These are phyloP conservation scores for Papiliotrema flavescens DNA, from an alignment of 1,284 basidiomycete genomes.

Conservation along the genomic window DNA sequence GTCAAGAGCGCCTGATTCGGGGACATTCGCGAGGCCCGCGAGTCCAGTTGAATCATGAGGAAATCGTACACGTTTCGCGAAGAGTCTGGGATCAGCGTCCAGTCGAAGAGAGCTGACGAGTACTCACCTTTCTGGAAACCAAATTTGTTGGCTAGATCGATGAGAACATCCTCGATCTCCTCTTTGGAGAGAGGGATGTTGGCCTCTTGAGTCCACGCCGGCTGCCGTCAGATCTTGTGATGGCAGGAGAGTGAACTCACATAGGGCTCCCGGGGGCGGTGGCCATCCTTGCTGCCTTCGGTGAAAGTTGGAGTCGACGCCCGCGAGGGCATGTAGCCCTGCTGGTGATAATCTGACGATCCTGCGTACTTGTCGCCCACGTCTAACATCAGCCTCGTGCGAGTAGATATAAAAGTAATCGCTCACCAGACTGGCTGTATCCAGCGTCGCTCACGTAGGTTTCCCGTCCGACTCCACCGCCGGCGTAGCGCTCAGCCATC, in stretches of 20 bases:
- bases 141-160: slow-evolving; percentile 98
- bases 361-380: slow-evolving; percentile 24
- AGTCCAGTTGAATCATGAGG: slow-evolving; percentile 96
- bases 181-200: slow-evolving; percentile 96
- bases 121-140: slow-evolving; percentile 89
- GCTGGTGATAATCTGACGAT: slow-evolving; percentile 37
- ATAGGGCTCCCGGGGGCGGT: slow-evolving; percentile 54
- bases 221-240: slow-evolving; percentile 54
- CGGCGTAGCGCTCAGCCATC: slow-evolving; percentile 55
- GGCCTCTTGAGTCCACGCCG: slow-evolving; percentile 87
- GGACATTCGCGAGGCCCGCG: slow-evolving; percentile 93
- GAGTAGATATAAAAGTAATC: slow-evolving; percentile 5
- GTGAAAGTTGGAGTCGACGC: slow-evolving; percentile 49
- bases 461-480: slow-evolving; percentile 46
- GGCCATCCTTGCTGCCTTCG: slow-evolving; percentile 56
- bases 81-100: slow-evolving; percentile 49
- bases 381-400: slow-evolving; percentile 1
- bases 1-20: slow-evolving; percentile 92
- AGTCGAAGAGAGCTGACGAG: neutral
- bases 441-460: slow-evolving; percentile 49
- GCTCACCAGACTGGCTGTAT: slow-evolving; percentile 43
- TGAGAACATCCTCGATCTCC: slow-evolving; percentile 98
- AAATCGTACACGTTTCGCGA: slow-evolving; percentile 82
- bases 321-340: slow-evolving; percentile 44
- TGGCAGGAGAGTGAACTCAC: slow-evolving; percentile 49